A percentile compares a stretch with the other conserved stretches of the same genome.
Conservation (phyloP, 1,284 basidiomycete species). For the Tylopilus orsonianus region DNA sequence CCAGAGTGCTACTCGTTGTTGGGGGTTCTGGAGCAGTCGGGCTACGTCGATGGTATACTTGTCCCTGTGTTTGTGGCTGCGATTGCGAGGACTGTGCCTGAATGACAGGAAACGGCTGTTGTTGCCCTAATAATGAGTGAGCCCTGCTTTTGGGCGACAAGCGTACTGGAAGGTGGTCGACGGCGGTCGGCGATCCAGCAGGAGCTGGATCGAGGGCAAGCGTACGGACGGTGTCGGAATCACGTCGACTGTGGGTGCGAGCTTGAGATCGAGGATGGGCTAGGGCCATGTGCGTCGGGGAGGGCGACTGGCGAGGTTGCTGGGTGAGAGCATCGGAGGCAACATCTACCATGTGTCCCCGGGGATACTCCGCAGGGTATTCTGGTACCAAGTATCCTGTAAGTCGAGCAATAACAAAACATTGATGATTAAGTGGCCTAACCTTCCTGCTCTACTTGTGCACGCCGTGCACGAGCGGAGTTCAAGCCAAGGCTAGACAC, state of each 20-base stretch:
- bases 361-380: constrained; percentile 26
- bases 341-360: constrained; percentile 14
- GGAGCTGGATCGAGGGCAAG: constrained; percentile 28
- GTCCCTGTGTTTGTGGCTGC: constrained; percentile 26
- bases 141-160: constrained; percentile 26
- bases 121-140: constrained; percentile 24
- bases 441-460: constrained; percentile 43
- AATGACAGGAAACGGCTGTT: constrained; percentile 31
- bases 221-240: constrained; percentile 71
- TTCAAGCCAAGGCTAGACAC: constrained; percentile 51
- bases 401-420: constrained; percentile 11
- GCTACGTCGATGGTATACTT: constrained; percentile 50
- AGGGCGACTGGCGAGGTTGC: constrained; percentile 51
- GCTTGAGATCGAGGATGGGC: constrained; percentile 29
- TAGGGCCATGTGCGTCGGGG: constrained; percentile 46
- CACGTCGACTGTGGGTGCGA: constrained; percentile 56
- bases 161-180: constrained; percentile 35
- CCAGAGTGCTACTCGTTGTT: constrained; percentile 42
- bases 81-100: constrained; percentile 27
- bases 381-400: constrained; percentile 24
- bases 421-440: constrained; percentile 11
- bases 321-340: constrained; percentile 22
- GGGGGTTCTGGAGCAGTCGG: constrained; percentile 64
- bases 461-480: constrained; percentile 32
- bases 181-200: constrained; percentile 41